These are phyloP conservation scores for Scedosporium dehoogii DNA, from an alignment of 2,329 filamentous ascomycete genomes.

Conservation along the genomic window DNA sequence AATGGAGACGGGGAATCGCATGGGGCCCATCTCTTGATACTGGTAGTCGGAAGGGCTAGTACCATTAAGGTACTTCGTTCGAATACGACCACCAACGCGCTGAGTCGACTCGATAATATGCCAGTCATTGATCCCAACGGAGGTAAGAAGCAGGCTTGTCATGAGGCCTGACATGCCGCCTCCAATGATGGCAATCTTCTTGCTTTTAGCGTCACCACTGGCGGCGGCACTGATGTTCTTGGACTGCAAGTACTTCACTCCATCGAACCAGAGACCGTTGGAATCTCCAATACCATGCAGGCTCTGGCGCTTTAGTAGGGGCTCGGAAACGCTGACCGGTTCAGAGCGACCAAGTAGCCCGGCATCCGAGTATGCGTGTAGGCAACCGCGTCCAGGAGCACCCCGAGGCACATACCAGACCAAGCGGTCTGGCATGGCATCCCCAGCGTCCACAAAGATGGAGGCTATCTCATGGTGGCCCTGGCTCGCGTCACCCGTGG, in stretches of 20 bases:
- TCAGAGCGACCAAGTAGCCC: slow-evolving; percentile 24
- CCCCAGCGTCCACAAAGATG: slow-evolving; percentile 10
- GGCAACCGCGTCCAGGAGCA: slow-evolving; percentile 24
- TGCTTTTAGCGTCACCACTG: slow-evolving; percentile 43
- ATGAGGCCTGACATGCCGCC: slow-evolving; percentile 57
- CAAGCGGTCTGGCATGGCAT: slow-evolving; percentile 12
- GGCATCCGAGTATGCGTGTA: slow-evolving; percentile 26
- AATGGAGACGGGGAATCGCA: slow-evolving; percentile 51
- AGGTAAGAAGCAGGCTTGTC: slow-evolving; percentile 40
- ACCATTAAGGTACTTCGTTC: slow-evolving; percentile 52
- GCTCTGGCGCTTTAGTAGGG: slow-evolving; percentile 8
- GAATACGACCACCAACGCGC: slow-evolving; percentile 53
- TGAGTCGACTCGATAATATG: slow-evolving; percentile 51
- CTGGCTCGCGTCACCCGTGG: slow-evolving; percentile 10
- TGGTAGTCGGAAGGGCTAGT: slow-evolving; percentile 48
- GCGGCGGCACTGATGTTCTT: slow-evolving; percentile 31
- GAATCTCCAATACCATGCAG: slow-evolving; percentile 12
- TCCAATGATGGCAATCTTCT: slow-evolving; percentile 53
- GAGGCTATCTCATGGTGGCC: slow-evolving; percentile 11
- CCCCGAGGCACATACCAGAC: slow-evolving; percentile 14
- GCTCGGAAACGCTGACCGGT: slow-evolving; percentile 19
- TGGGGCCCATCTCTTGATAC: slow-evolving; percentile 58
- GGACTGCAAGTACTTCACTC: slow-evolving; percentile 45
- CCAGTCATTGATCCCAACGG: slow-evolving; percentile 48
- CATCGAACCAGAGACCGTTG: slow-evolving; percentile 53